Percentiles rank a stretch among this genome's conserved stretches.
Conservation (phyloP, 2,329 filamentous ascomycete species). For the Alternaria infectoria region DNA sequence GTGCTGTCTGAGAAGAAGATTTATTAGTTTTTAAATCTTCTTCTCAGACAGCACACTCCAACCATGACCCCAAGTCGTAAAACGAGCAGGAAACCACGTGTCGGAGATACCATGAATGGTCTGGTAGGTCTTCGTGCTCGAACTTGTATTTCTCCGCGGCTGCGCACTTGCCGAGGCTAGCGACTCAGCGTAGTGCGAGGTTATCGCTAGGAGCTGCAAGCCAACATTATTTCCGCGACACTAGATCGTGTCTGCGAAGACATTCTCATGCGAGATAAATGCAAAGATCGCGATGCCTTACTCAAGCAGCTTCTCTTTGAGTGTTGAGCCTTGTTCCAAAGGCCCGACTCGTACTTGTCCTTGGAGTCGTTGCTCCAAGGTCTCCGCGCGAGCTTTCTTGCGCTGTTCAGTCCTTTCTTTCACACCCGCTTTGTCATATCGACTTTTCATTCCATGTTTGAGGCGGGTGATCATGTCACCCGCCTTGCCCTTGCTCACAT, state of each 20-base stretch:
- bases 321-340: slow-evolving; percentile 15
- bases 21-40: too few species aligned
- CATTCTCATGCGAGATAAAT: not conserved
- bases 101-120: not conserved
- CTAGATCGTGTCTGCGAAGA: not conserved
- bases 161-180: not conserved
- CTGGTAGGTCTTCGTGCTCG: not conserved
- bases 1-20: too few species aligned
- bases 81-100: not conserved
- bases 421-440: slow-evolving; percentile 51
- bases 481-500: slow-evolving; percentile 80
- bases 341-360: slow-evolving; percentile 59
- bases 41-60: too few species aligned
- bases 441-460: slow-evolving; percentile 77
- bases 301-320: slow-evolving; percentile 11
- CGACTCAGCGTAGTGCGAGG: not conserved
- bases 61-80: not conserved
- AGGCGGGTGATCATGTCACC: slow-evolving; percentile 92
- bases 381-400: slow-evolving; percentile 57
- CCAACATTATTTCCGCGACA: not conserved
- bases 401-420: slow-evolving; percentile 35
- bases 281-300: not conserved
- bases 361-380: slow-evolving; percentile 47
- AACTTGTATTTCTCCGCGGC: slow-evolving; percentile 26
- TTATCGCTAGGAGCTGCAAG: not conserved